Evolutionary conservation across 495 filamentous ascomycete species (phyloP).

Genomic region (Viridothelium virens): DNA sequence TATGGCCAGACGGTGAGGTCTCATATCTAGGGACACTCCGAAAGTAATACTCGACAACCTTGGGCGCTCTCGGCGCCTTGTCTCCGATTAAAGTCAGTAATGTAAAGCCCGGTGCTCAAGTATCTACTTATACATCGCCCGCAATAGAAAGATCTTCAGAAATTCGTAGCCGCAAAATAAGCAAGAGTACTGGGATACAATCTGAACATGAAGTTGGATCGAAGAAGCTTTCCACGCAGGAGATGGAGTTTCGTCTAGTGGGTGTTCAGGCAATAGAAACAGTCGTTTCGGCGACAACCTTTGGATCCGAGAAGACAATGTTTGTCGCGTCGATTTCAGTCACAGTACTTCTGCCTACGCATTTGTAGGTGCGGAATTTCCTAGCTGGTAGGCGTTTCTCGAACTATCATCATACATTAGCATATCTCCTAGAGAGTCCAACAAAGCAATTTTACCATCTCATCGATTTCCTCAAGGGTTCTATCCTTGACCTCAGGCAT

Average conservation of each 20-base stretch:
- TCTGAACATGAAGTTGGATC: too few species aligned
- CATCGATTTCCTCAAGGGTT: slow-evolving; percentile 48
- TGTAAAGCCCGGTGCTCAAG: too few species aligned
- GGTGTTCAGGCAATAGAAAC: not conserved
- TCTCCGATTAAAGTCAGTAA: too few species aligned
- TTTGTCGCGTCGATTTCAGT: not conserved
- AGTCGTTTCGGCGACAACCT: not conserved
- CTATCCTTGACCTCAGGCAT: slow-evolving; percentile 49
- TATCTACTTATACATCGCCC: too few species aligned
- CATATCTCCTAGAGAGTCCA: slow-evolving; percentile 18
- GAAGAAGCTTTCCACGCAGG: not conserved
- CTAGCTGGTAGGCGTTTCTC: slow-evolving; percentile 41
- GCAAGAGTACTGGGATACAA: too few species aligned
- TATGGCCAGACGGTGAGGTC: slow-evolving; percentile 8
- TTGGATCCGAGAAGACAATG: slow-evolving; percentile 4
- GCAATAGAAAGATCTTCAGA: too few species aligned
- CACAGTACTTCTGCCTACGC: slow-evolving; percentile 22
- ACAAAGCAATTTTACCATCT: slow-evolving; percentile 36
- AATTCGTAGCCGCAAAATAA: too few species aligned
- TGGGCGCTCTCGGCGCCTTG: too few species aligned
- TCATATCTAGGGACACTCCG: not conserved
- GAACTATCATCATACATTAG: slow-evolving; percentile 26
- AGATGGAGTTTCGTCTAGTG: not conserved
- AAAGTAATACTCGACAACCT: too few species aligned
- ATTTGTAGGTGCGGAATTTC: slow-evolving; percentile 44